Evolutionary conservation across 768 basidiomycete genomes (phyloP), one percentile per base, ranked within the genome.

Genomic region (Trametes elegans): DNA sequence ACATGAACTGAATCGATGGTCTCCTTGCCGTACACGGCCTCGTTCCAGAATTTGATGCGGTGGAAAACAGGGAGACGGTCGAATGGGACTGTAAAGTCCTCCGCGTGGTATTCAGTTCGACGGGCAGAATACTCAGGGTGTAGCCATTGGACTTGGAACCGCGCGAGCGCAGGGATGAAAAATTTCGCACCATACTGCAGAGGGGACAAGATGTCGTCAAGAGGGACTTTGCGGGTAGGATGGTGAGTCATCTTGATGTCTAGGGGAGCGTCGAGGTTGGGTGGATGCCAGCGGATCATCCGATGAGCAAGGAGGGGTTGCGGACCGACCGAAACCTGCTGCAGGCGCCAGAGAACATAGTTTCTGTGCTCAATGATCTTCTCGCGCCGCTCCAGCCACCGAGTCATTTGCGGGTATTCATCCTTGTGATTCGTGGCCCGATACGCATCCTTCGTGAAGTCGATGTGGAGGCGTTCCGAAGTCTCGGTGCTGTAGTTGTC

Each of bases 391-490:
- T 57, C 48, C 4, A 57, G 42, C 55, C 55, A 57, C 32, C 29
- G 14, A 24, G 55, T 51, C 55, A 57, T 57, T 27, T 57, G 55
- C 9, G 41, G 40, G 18, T 38, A 48, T 28, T 55, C 38, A 24
- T 55, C 51, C 24, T 68, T 68, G 14, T 55, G 57, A 57, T 75
- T 78, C 2, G 70, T 71, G 7, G 70, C 61, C 1, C 52, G 36
- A 46, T 71, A 75, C 4, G 70, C 71, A 40, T 27, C 53, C 56
- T 79, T 79, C 2, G 74, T 71, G 41, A 65, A 69, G 57, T 77
- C 70, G 44, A 78, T 78, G 49, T 78, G 78, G 1, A 78, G 64
- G 0, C 68, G 68, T 60, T 68, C 55, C 58, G 65, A 21, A 41
- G 64, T 32, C 54, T 72, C 54, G 3, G 54, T 56, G 35, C 35